Conservation (phyloP, 495 filamentous ascomycete genomes). For the Physcia stellaris region DNA sequence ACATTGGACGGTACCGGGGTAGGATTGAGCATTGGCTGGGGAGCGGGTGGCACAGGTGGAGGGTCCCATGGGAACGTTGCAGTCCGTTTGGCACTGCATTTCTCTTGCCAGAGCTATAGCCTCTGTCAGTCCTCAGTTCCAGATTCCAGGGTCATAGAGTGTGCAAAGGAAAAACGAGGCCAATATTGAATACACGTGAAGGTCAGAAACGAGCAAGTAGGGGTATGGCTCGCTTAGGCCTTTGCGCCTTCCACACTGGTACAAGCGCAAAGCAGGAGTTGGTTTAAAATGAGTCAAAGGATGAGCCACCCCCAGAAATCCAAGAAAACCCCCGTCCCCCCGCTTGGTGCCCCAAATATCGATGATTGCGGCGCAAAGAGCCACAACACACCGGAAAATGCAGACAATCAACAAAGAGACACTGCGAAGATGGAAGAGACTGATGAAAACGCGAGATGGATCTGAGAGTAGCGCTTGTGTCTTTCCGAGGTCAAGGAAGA, state of each 20-base stretch:
- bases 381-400: slow-evolving; percentile 4
- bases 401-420: neutral
- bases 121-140: slow-evolving; percentile 3
- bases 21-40: slow-evolving; percentile 31
- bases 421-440: neutral
- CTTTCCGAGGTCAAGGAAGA: too few relatives aligned
- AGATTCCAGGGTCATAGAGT: slow-evolving; percentile 14
- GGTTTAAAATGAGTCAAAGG: slow-evolving; percentile 16
- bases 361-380: slow-evolving; percentile 7
- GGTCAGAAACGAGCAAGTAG: slow-evolving; percentile 4
- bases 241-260: too few relatives aligned
- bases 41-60: slow-evolving; percentile 29
- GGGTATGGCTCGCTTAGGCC: too few relatives aligned
- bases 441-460: too few relatives aligned
- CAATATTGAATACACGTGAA: neutral
- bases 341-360: slow-evolving; percentile 2
- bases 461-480: too few relatives aligned
- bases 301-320: neutral
- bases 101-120: slow-evolving; percentile 76
- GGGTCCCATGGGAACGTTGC: slow-evolving; percentile 96
- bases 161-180: neutral
- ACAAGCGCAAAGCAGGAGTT: slow-evolving; percentile 13
- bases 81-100: slow-evolving; percentile 66
- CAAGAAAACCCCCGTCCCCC: slow-evolving; percentile 11
- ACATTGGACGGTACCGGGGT: slow-evolving; percentile 50